These are phyloP conservation scores for Monosporascus sp. DNA, from an alignment of 2,329 filamentous ascomycete species.

Conservation along the genomic window DNA sequence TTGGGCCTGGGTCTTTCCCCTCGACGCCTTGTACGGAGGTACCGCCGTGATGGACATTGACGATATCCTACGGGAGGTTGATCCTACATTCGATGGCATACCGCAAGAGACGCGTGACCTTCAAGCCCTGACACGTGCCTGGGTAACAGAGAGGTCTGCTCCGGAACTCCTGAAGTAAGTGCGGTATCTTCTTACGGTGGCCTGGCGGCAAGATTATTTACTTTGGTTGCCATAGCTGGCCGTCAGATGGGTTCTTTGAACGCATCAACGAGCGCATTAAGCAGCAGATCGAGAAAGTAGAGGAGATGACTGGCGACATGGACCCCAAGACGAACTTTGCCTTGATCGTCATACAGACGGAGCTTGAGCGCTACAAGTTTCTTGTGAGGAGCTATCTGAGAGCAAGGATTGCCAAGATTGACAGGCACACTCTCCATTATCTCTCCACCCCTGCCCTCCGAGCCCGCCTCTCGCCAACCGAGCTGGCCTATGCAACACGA, in stretches of 20 bases:
- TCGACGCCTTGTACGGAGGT: background rate
- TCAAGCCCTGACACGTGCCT: conserved; percentile 82
- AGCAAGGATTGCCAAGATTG: conserved; percentile 85
- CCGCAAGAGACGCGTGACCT: conserved; percentile 67
- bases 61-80: conserved; percentile 71
- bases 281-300: conserved; percentile 64
- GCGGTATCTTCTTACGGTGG: background rate
- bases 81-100: conserved; percentile 50
- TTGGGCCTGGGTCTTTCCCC: background rate
- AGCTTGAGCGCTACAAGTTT: conserved; percentile 91
- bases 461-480: conserved; percentile 65
- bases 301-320: conserved; percentile 76
- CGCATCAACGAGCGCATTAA: conserved; percentile 71
- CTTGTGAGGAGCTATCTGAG: conserved; percentile 78
- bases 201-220: background rate
- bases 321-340: conserved; percentile 89
- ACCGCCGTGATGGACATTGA: conserved; percentile 63
- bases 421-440: conserved; percentile 71
- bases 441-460: conserved; percentile 52
- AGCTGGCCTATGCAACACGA: conserved; percentile 75
- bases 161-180: conserved; percentile 80
- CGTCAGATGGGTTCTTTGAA: conserved; percentile 69
- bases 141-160: conserved; percentile 86
- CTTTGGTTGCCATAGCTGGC: conserved; percentile 44
- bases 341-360: conserved; percentile 92